Evolutionary conservation across 495 filamentous ascomycete species (phyloP), one percentile per base, ranked within the genome.

Genomic region (Aspergillus sparsus): DNA sequence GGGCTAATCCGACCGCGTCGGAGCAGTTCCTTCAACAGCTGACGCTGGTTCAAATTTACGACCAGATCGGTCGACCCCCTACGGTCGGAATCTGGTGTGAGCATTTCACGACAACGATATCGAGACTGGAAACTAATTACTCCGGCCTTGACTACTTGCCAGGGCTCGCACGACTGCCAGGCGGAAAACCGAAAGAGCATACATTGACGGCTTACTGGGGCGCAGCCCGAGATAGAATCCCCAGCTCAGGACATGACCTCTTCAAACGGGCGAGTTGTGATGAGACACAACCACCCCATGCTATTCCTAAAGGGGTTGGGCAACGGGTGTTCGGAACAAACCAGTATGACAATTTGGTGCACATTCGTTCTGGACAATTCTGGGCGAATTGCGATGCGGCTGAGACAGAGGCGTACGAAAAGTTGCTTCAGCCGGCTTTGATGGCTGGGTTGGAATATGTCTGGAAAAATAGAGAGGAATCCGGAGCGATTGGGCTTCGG

Each of bases 191-290:
- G 12, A 27, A 21, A 12, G 49, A 55, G 7, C 63, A 68, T 44
- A 50, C 58, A 6, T 51, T 59, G 8, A 64, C 63, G n/a, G 63
- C 52, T n/a, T 68, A 68, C 56, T 68, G 66, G 63, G 66, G 66
- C 9, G 66, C 66, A n/a, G 66, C 63, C 1, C 63, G 66, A 49
- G 66, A 68, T 41, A 61, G 63, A 13, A 66, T 68, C 33, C 66
- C 66, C 0, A 59, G 58, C 15, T 64, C 63, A 2, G 63, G 16
- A 2, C 9, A 51, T 16, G 61, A 66, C 57, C 35, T 44, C 7
- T 66, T 68, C 42, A 8, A 16, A 1, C 51, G 16, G 12, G 37
- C 36, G 31, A 42, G 39, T 21, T 16, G 11, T 5, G 52, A 62
- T 34, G 15, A n/a, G 32, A n/a, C 32, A 27, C 21, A 21, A 7